phyloP scores from a whole-genome alignment of 1,284 basidiomycete species.

The Coniferiporia weirii region DNA sequence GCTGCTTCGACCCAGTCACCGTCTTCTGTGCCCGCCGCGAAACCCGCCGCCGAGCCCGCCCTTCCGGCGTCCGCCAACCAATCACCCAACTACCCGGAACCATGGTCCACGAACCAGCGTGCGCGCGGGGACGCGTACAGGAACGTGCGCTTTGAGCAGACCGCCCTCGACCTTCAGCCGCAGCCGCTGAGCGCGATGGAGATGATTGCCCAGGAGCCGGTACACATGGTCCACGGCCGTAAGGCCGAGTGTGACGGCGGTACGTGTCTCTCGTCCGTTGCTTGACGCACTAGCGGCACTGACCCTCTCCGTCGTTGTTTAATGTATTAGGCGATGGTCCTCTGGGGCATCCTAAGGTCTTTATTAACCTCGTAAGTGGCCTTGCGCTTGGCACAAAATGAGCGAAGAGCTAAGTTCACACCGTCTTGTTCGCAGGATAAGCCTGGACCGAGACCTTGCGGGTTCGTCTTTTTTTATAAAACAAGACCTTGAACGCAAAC shows the following conservation, averaged over 20 bases:
- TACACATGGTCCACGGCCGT: slow-evolving; percentile 74
- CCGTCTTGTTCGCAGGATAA: slow-evolving; percentile 49
- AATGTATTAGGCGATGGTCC: slow-evolving; percentile 77
- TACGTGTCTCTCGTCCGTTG: slow-evolving; percentile 37
- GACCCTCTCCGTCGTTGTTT: background rate
- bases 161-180: slow-evolving; percentile 80
- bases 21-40: slow-evolving; percentile 1
- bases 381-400: background rate
- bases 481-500: background rate
- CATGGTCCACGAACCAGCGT: slow-evolving; percentile 37
- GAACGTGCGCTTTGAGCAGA: slow-evolving; percentile 90
- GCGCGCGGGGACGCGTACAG: slow-evolving; percentile 31
- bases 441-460: slow-evolving; percentile 70
- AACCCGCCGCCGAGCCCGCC: slow-evolving; percentile 23
- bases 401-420: slow-evolving; percentile 17
- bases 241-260: slow-evolving; percentile 93
- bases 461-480: slow-evolving; percentile 44
- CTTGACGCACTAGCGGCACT: background rate
- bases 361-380: slow-evolving; percentile 82
- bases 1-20: background rate
- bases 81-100: slow-evolving; percentile 35
- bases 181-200: slow-evolving; percentile 90
- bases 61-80: slow-evolving; percentile 25
- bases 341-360: slow-evolving; percentile 94
- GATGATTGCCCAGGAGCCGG: slow-evolving; percentile 81